A percentile compares a stretch with the other conserved stretches of the same genome.
Conservation (phyloP, 2,329 filamentous ascomycete species). For the Exophiala bonariae region DNA sequence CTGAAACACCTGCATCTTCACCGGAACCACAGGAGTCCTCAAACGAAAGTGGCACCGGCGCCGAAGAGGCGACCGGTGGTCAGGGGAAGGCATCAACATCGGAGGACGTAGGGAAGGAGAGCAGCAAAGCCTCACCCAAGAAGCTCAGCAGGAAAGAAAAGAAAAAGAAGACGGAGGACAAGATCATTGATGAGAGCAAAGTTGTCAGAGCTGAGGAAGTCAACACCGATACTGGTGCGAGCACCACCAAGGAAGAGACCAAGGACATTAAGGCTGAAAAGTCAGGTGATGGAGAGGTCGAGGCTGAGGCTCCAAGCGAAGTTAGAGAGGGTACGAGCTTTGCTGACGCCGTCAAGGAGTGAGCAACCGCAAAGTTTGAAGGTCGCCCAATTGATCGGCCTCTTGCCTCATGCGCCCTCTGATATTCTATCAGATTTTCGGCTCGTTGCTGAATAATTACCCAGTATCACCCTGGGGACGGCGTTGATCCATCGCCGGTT, state of each 20-base stretch:
- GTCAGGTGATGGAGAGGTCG: background rate
- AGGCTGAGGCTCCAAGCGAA: slow-evolving; percentile 4
- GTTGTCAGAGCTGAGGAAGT: slow-evolving; percentile 19
- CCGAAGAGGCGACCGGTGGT: slow-evolving; percentile 20
- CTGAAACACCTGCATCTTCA: slow-evolving; percentile 1
- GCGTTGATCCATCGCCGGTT: no score
- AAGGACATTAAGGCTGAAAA: background rate
- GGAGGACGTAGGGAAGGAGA: no score
- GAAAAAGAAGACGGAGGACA: slow-evolving; percentile 17
- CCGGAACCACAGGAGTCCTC: slow-evolving; percentile 13
- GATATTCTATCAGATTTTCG: no score
- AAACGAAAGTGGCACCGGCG: slow-evolving; percentile 26
- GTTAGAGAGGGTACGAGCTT: slow-evolving; percentile 10
- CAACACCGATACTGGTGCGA: background rate
- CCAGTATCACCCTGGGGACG: no score
- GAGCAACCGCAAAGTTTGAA: background rate
- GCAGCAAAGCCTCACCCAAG: background rate
- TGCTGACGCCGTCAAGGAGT: slow-evolving; percentile 15
- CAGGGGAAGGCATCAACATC: no score
- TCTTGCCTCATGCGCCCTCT: no score
- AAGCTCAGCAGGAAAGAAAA: slow-evolving; percentile 4
- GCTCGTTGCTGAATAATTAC: no score
- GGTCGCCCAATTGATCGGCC: no score
- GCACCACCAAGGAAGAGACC: background rate
- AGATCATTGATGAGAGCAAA: slow-evolving; percentile 21